Conservation (phyloP, 495 filamentous ascomycete species). For the Pyrenopolyporus hunteri region DNA sequence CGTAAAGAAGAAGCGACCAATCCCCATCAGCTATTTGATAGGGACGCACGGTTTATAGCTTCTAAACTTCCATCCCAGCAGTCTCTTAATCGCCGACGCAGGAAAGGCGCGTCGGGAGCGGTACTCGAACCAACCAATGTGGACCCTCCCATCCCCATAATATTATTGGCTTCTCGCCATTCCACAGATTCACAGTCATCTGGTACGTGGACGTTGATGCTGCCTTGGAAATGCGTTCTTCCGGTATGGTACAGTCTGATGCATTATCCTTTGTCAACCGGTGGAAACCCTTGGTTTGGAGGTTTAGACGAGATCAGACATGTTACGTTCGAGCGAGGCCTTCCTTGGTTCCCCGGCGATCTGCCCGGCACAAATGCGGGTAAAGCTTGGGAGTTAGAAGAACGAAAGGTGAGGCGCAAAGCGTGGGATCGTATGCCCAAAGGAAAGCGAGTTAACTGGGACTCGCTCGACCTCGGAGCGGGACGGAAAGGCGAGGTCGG, state of each 20-base stretch:
- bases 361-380: slow-evolving; percentile 84
- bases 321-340: slow-evolving; percentile 78
- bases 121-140: slow-evolving; percentile 61
- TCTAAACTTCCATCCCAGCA: slow-evolving; percentile 79
- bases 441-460: slow-evolving; percentile 78
- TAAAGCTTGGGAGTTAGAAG: slow-evolving; percentile 72
- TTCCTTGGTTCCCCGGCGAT: slow-evolving; percentile 88
- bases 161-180: slow-evolving; percentile 67
- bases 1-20: slow-evolving; percentile 64
- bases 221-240: slow-evolving; percentile 90
- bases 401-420: slow-evolving; percentile 63
- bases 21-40: slow-evolving; percentile 69
- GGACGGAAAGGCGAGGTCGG: slow-evolving; percentile 85
- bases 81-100: slow-evolving; percentile 83
- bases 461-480: slow-evolving; percentile 73
- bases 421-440: slow-evolving; percentile 83
- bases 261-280: slow-evolving; percentile 82
- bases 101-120: slow-evolving; percentile 66
- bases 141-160: slow-evolving; percentile 85
- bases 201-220: slow-evolving; percentile 81
- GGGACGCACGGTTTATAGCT: slow-evolving; percentile 61
- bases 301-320: slow-evolving; percentile 82
- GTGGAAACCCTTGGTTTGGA: slow-evolving; percentile 80
- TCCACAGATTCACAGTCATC: slow-evolving; percentile 55
- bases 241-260: slow-evolving; percentile 88